phyloP scores from a whole-genome alignment of 176 grass and related monocot species.

The Aechmea fasciata region DNA sequence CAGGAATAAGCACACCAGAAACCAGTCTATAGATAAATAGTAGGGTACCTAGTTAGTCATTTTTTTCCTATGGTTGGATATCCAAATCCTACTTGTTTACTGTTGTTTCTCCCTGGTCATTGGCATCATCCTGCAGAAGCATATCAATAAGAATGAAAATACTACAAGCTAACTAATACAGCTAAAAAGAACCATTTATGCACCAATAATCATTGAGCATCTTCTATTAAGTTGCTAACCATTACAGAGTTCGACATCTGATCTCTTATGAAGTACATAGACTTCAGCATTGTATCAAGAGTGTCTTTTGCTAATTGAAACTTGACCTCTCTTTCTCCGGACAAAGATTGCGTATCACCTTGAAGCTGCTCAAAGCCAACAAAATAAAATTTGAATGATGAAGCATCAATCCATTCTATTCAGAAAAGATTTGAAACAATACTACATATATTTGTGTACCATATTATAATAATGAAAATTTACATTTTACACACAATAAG shows the following conservation, averaged over 20 bases:
- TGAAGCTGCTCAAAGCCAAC: slow-evolving; percentile 30
- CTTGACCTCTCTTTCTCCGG: slow-evolving; percentile 28
- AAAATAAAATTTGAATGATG: slow-evolving; percentile 8
- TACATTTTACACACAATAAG: no score
- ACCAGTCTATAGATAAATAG: neutral
- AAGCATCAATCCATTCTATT: neutral
- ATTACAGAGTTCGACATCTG: slow-evolving; percentile 22
- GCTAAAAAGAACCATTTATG: neutral
- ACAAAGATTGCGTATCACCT: slow-evolving; percentile 12
- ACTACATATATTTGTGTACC: no score
- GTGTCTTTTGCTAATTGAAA: slow-evolving; percentile 42
- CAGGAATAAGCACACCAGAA: neutral
- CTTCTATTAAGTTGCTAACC: neutral
- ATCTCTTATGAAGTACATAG: slow-evolving; percentile 33
- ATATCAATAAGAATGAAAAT: neutral
- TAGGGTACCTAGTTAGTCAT: neutral
- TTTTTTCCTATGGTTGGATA: neutral
- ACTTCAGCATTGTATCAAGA: slow-evolving; percentile 44
- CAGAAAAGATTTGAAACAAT: neutral
- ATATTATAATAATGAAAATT: no score
- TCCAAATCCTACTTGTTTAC: slow-evolving; percentile 11
- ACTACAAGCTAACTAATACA: neutral
- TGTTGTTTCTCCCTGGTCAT: slow-evolving; percentile 14
- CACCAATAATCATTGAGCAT: neutral
- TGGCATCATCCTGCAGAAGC: slow-evolving; percentile 20